These are phyloP conservation scores for Knoxia roxburghii DNA, from an alignment of 257 asterid genomes.

Conservation along the genomic window DNA sequence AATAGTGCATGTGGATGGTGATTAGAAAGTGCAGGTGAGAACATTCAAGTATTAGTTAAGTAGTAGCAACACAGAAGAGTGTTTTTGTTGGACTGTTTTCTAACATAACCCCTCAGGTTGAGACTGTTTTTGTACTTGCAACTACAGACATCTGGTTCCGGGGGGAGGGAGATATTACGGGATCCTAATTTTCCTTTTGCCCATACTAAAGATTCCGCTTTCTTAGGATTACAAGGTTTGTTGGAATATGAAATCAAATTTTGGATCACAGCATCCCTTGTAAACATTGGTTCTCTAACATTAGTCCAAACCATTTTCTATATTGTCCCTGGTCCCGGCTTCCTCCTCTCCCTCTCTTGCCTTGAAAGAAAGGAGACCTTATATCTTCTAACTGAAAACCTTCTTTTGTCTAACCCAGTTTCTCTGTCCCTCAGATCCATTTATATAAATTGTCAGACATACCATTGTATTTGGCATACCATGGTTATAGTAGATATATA, in stretches of 20 bases:
- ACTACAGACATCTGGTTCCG: neutral
- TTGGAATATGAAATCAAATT: neutral
- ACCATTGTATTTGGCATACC: neutral
- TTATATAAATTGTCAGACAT: neutral
- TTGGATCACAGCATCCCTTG: neutral
- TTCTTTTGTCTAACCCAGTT: no score
- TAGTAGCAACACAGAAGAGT: neutral
- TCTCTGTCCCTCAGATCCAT: neutral
- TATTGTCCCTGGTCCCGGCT: neutral
- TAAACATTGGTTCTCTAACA: neutral
- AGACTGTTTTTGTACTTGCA: neutral
- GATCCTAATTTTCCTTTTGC: neutral
- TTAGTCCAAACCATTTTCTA: neutral
- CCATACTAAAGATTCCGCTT: neutral
- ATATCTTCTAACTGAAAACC: no score
- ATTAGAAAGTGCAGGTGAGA: no score
- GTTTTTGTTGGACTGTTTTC: no score
- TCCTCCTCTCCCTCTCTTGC: neutral
- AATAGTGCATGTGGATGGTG: neutral
- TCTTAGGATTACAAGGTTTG: neutral
- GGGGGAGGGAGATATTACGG: neutral
- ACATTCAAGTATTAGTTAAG: neutral
- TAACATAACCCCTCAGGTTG: neutral
- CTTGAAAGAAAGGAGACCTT: no score
- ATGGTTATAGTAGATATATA: no score